Percentiles rank a stretch among this genome's conserved stretches.
These are phyloP conservation scores for Coccomyxa sp. DNA, from an alignment of 139 green algal genomes.

Conservation along the genomic window DNA sequence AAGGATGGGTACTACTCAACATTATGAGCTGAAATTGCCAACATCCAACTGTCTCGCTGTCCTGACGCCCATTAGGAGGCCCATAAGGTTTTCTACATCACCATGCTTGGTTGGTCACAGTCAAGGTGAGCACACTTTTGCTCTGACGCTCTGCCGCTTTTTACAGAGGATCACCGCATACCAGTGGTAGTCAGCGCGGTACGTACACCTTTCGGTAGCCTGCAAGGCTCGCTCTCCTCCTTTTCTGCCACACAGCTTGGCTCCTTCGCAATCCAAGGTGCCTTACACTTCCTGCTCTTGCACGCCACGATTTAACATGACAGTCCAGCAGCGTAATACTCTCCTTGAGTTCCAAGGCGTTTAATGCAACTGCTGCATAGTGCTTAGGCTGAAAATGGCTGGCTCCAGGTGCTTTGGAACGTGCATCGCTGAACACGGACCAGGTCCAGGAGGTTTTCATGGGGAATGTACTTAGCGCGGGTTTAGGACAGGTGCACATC, in stretches of 20 bases:
- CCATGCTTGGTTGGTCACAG: no score
- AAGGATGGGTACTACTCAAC: no score
- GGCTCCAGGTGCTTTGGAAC: slow-evolving; percentile 52
- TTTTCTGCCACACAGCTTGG: slow-evolving; percentile 76
- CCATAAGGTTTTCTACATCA: no score
- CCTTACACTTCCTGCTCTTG: no score
- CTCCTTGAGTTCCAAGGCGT: not conserved
- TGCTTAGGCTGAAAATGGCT: not conserved
- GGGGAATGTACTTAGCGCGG: slow-evolving; percentile 80
- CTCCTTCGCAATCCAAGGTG: slow-evolving; percentile 66
- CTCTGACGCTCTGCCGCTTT: no score
- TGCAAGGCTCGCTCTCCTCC: slow-evolving; percentile 61
- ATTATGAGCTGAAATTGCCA: no score
- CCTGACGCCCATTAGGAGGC: no score
- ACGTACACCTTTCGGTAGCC: slow-evolving; percentile 69
- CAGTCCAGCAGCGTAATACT: not conserved
- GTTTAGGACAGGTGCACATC: slow-evolving; percentile 65
- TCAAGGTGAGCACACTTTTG: no score
- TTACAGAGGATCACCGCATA: no score
- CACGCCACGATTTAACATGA: not conserved
- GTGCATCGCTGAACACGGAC: slow-evolving; percentile 31
- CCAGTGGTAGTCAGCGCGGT: slow-evolving; percentile 51
- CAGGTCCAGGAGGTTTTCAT: slow-evolving; percentile 79
- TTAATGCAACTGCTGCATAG: no score
- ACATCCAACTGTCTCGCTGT: no score